Percentiles rank a stretch among this genome's conserved stretches.
These are phyloP conservation scores for Prosopis cineraria DNA, from an alignment of 306 rosid species.

Conservation along the genomic window DNA sequence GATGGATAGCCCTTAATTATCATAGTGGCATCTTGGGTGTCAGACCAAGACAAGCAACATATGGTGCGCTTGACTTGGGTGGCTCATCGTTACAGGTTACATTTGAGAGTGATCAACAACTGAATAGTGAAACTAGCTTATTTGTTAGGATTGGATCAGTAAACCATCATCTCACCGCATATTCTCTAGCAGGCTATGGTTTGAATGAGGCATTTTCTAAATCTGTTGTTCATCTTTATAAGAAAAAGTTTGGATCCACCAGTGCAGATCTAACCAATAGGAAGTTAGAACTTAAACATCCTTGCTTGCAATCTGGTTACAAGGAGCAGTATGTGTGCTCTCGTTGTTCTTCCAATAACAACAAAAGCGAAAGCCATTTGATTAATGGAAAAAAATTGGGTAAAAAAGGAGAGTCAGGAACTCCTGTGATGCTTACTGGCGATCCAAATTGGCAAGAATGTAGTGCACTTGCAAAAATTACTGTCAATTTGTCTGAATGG, in stretches of 20 bases:
- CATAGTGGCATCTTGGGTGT: constrained; percentile 61
- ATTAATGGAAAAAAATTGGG: constrained; percentile 37
- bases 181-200: constrained; percentile 84
- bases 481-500: constrained; percentile 90
- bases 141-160: constrained; percentile 80
- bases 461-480: constrained; percentile 65
- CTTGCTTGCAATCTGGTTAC: constrained; percentile 91
- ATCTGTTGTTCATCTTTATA: constrained; percentile 70
- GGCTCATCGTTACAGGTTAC: constrained; percentile 98
- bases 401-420: constrained; percentile 49
- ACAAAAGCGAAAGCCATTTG: constrained; percentile 50
- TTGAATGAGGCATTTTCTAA: constrained; percentile 88
- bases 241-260: constrained; percentile 44
- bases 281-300: constrained; percentile 70
- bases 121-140: constrained; percentile 60
- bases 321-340: constrained; percentile 65
- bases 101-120: constrained; percentile 74
- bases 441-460: constrained; percentile 89
- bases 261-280: constrained; percentile 45
- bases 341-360: constrained; percentile 47
- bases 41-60: constrained; percentile 71
- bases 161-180: constrained; percentile 85
- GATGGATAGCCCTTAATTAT: constrained; percentile 96
- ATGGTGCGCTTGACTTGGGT: constrained; percentile 93
- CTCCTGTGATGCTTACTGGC: constrained; percentile 61